These are phyloP conservation scores for Odontarrhena argentea DNA, from an alignment of 345 rosid species.

Conservation along the genomic window DNA sequence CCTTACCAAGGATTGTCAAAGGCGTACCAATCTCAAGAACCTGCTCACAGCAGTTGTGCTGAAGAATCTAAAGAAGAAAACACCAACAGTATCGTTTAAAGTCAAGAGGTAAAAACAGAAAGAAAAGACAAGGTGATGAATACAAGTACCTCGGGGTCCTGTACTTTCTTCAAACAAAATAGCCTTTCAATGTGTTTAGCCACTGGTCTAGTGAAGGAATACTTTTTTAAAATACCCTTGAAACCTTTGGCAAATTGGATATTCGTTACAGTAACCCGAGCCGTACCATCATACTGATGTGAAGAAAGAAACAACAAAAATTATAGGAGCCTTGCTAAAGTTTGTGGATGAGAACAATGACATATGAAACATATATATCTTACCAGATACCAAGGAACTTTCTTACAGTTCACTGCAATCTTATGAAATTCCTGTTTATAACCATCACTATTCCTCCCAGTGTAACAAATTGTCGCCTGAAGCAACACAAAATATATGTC, in stretches of 20 bases:
- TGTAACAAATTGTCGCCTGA: neutral
- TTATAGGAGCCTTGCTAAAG: no score
- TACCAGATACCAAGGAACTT: neutral
- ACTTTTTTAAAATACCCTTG: no score
- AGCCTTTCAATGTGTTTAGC: neutral
- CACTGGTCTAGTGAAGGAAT: neutral
- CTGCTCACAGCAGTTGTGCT: neutral
- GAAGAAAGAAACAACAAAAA: neutral
- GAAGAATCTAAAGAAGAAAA: neutral
- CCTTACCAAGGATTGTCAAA: neutral
- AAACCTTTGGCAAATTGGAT: neutral
- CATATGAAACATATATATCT: neutral
- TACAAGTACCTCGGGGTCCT: neutral
- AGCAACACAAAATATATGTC: neutral
- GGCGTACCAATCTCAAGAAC: constrained; percentile 9
- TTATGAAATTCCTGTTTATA: neutral
- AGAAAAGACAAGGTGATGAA: neutral
- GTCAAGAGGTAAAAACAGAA: no score
- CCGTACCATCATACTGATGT: neutral
- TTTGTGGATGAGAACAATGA: no score
- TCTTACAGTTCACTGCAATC: neutral
- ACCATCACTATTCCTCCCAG: neutral
- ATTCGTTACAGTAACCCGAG: neutral
- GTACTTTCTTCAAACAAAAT: neutral
- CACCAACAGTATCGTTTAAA: no score